Conservation (phyloP, 1,284 basidiomycete species). For the Butyriboletus appendiculatus region DNA sequence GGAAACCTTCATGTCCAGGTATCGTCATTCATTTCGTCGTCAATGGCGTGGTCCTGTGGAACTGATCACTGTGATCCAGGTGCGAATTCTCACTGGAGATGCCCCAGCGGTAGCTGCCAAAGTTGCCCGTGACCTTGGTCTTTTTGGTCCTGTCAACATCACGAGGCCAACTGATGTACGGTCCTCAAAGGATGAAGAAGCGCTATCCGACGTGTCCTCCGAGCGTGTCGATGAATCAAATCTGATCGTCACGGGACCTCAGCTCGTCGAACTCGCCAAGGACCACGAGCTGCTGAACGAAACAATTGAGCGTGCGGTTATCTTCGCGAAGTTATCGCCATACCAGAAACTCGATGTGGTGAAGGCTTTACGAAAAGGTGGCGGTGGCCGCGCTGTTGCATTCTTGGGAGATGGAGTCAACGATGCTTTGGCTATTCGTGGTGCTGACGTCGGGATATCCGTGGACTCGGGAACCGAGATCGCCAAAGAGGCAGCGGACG, state of each 20-base stretch:
- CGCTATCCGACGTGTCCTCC: conserved; percentile 3
- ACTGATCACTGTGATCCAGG: conserved; percentile 16
- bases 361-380: conserved; percentile 30
- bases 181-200: conserved; percentile 30
- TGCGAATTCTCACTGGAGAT: conserved; percentile 35
- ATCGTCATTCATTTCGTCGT: background rate
- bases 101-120: conserved; percentile 35
- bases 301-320: conserved; percentile 34
- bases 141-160: conserved; percentile 27
- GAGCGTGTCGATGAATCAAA: conserved; percentile 23
- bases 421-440: conserved; percentile 34
- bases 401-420: conserved; percentile 38
- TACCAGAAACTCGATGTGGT: conserved; percentile 37
- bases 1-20: conserved; percentile 34
- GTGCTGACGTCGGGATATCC: conserved; percentile 93
- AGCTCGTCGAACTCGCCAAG: conserved; percentile 32
- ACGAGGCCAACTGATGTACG: background rate
- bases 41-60: background rate
- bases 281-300: conserved; percentile 29
- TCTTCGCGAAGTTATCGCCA: conserved; percentile 34
- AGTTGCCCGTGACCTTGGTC: conserved; percentile 35
- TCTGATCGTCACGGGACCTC: conserved; percentile 33
- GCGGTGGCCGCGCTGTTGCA: conserved; percentile 32
- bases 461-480: conserved; percentile 99
- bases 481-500: conserved; percentile 96